Evolutionary conservation across 345 rosid genomes (phyloP).

Genomic region (Euphorbia peplus): DNA sequence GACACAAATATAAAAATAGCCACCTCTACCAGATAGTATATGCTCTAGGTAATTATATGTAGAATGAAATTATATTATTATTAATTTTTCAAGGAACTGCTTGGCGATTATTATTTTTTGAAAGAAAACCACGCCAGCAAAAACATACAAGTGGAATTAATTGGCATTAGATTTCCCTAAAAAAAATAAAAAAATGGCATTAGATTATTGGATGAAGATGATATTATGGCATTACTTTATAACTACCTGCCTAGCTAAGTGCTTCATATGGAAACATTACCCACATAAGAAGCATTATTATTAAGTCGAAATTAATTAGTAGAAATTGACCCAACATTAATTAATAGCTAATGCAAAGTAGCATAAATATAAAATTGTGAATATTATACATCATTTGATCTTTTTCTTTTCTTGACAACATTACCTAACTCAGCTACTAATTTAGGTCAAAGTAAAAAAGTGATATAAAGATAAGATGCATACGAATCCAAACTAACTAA

Average conservation of each 20-base stretch:
- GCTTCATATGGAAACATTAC: not conserved
- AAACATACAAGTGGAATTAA: too few relatives aligned
- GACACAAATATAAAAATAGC: too few relatives aligned
- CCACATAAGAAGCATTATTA: not conserved
- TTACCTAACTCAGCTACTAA: not conserved
- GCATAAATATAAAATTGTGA: not conserved
- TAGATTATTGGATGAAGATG: not conserved
- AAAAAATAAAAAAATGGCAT: not conserved
- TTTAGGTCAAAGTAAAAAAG: slow-evolving; percentile 11
- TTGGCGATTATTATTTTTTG: too few relatives aligned
- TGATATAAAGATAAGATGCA: too few relatives aligned
- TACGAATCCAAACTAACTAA: not conserved
- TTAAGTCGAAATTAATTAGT: too few relatives aligned
- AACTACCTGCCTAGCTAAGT: not conserved
- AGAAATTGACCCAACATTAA: not conserved
- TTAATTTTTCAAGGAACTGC: too few relatives aligned
- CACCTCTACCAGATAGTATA: too few relatives aligned
- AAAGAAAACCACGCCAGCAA: too few relatives aligned
- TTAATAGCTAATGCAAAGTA: too few relatives aligned
- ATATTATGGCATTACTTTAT: not conserved
- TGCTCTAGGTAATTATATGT: too few relatives aligned
- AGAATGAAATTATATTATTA: too few relatives aligned
- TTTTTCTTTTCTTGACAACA: not conserved
- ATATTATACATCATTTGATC: slow-evolving; percentile 4
- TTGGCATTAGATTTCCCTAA: too few relatives aligned